phyloP scores from a whole-genome alignment of 1,139 yeast genomes.

The Kodamaea fungicola region DNA sequence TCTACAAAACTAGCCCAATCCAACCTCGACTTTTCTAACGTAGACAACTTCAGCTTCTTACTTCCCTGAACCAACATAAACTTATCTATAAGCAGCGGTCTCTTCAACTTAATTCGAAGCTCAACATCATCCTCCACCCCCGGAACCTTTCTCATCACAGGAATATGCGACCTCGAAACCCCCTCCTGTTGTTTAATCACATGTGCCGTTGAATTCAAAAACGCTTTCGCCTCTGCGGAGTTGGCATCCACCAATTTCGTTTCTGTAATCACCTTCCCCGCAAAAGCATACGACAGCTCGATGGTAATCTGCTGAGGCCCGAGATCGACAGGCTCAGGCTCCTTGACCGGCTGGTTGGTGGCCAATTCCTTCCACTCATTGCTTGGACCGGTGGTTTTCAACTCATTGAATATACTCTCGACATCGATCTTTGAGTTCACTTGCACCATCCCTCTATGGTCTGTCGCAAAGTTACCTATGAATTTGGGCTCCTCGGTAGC shows the following conservation, averaged over 20 bases:
- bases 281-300: slow-evolving; percentile 78
- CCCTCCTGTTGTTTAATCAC: slow-evolving; percentile 16
- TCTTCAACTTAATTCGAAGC: slow-evolving; percentile 48
- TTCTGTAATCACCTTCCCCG: slow-evolving; percentile 79
- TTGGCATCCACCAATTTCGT: slow-evolving; percentile 70
- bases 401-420: slow-evolving; percentile 32
- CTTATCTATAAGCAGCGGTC: slow-evolving; percentile 75
- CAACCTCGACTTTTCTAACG: slow-evolving; percentile 85
- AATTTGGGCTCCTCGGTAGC: slow-evolving; percentile 7
- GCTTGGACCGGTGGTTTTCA: slow-evolving; percentile 14
- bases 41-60: slow-evolving; percentile 67
- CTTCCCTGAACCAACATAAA: slow-evolving; percentile 30
- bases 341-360: slow-evolving; percentile 16
- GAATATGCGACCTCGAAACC: slow-evolving; percentile 27
- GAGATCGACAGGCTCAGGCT: slow-evolving; percentile 27
- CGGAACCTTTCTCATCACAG: slow-evolving; percentile 35
- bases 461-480: slow-evolving; percentile 18
- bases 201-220: slow-evolving; percentile 51
- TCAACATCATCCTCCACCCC: slow-evolving; percentile 30
- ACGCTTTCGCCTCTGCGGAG: slow-evolving; percentile 87
- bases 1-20: slow-evolving; percentile 98
- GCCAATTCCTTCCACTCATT: slow-evolving; percentile 11
- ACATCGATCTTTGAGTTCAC: slow-evolving; percentile 28
- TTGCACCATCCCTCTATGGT: slow-evolving; percentile 25
- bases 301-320: slow-evolving; percentile 60